Conservation (phyloP, 139 green algal species). For the Trebouxia sp. region DNA sequence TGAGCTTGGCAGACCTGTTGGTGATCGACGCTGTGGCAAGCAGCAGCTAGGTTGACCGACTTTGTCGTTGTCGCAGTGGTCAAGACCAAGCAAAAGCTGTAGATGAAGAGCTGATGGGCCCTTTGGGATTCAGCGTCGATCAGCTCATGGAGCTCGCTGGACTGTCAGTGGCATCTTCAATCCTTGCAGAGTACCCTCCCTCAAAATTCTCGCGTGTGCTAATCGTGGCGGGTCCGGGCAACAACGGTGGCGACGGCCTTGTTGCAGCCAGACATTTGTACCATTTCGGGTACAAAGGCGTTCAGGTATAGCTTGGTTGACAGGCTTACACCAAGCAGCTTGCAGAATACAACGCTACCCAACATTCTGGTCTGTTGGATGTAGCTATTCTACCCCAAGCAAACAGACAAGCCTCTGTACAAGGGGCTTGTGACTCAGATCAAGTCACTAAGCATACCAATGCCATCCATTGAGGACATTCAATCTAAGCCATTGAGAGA, state of each 20-base stretch:
- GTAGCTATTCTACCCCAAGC: slow-evolving; percentile 88
- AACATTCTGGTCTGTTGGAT: not conserved
- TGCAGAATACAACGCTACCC: slow-evolving; percentile 27
- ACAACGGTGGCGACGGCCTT: slow-evolving; percentile 98
- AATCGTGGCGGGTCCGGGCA: slow-evolving; percentile 91
- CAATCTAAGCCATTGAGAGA: not conserved
- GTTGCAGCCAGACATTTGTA: slow-evolving; percentile 91
- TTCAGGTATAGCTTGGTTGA: slow-evolving; percentile 36
- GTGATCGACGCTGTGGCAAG: too few species aligned
- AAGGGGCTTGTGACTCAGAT: slow-evolving; percentile 80
- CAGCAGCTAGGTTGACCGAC: too few species aligned
- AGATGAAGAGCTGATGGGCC: slow-evolving; percentile 91
- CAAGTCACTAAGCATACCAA: slow-evolving; percentile 61
- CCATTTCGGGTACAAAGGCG: slow-evolving; percentile 87
- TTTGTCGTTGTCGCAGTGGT: slow-evolving; percentile 33
- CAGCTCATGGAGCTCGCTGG: slow-evolving; percentile 80
- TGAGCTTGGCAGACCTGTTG: too few species aligned
- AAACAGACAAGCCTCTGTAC: slow-evolving; percentile 86
- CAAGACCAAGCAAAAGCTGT: slow-evolving; percentile 71
- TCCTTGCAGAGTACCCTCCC: slow-evolving; percentile 65
- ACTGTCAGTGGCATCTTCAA: slow-evolving; percentile 65
- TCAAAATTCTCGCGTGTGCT: slow-evolving; percentile 61
- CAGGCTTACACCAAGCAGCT: too few species aligned
- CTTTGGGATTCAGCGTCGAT: slow-evolving; percentile 86
- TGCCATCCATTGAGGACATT: slow-evolving; percentile 65